Base-by-base conservation (phyloP, 2,329 filamentous ascomycete species). In the Xylariaceae sp. region DNA sequence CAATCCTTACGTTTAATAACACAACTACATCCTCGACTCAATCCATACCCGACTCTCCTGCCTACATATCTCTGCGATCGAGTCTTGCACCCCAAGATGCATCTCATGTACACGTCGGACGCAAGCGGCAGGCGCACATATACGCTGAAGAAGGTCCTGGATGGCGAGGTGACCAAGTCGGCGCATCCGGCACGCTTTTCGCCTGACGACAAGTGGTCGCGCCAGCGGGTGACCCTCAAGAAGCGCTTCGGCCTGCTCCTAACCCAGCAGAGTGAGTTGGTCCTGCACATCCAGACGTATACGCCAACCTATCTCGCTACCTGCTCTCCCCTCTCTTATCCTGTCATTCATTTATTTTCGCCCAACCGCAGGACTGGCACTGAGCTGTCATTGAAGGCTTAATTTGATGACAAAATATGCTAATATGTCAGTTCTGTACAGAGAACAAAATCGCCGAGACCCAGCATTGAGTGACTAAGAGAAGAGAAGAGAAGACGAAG, bases 141-240 rank as follows among this genome's bases (percentile, higher is more conserved):
- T 84, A 98, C 95, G 46, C 86, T 98, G 65, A 93, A 97, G 80
- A 97, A 98, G 81, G 85, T 96, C 66, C 80, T 83, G 68, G 82
- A 87, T 67, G 89, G 89, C 71, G 86, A 92, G 73, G 91, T 97
- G 71, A 96, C 93, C 75, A 96, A 96, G 83, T 95, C 90, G 51
- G 95, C 95, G 54, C 93, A 98, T 79, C 93, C 95, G 45, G 95
- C 95, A 43, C 85, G 95, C 67, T 99, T 98, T 82, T 96, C 91
- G 45, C 95, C 95, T 62, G 95, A 99, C 78, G 95, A 99, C 83
- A 96, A 97, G 83, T 98, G 96, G 84, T 96, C 92, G 71, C 90
- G 91, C 73, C 93, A 98, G 79, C 87, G 95, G 67, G 92, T 98
- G 48, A 96, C 92, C 19, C 83, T 98, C 70, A 96, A 97, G 88